Base-by-base conservation (phyloP, 768 basidiomycete species). In the Tulasnella sp. region DNA sequence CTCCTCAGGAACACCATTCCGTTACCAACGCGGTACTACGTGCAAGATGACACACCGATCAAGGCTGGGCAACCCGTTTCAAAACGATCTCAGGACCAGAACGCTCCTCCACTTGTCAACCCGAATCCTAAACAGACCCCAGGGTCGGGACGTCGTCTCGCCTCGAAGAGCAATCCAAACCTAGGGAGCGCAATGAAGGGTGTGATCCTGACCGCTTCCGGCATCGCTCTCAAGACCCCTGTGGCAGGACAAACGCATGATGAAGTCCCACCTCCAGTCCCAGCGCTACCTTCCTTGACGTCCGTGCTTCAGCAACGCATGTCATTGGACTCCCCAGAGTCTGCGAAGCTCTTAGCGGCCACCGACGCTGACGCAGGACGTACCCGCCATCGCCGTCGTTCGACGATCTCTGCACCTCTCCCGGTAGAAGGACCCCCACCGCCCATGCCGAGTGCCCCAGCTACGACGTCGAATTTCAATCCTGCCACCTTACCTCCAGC, bases 121-220 rank as follows among this genome's bases (percentile, higher is more conserved):
- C 39, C 31, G 24, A 48, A 74, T 40, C 73, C 73, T 24, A 42
- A 48, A 12, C 73, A 74, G 40, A 74, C 40, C 3, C 39, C 75
- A 8, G 46, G 46, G 19, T 62, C 44, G 1, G 73, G 31, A 31
- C 39, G 52, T 24, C 62, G 78, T 24, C 73, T 81, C 8, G 68
- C 80, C 24, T 81, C 80, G 18, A 81, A 58, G 71, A 81, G 80
- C 75, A 80, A 81, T 44, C 81, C 80, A 10, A 77, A 80, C 75
- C 82, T 84, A 14, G 83, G 82, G 6, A 86, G 86, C 16, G 87
- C 87, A 19, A 88, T 88, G 87, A 87, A 87, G 81, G 87, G 94
- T 3, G 92, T 96, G 52, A 88, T 96, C 40, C 87, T 95, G 48
- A 94, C 94, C 0, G 87, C 91, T 10, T 94, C 94, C 0, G 94